Evolutionary conservation across 441 rosid species (phyloP), one percentile per base, ranked within the genome.

Genomic region (Eruca vesicaria): DNA sequence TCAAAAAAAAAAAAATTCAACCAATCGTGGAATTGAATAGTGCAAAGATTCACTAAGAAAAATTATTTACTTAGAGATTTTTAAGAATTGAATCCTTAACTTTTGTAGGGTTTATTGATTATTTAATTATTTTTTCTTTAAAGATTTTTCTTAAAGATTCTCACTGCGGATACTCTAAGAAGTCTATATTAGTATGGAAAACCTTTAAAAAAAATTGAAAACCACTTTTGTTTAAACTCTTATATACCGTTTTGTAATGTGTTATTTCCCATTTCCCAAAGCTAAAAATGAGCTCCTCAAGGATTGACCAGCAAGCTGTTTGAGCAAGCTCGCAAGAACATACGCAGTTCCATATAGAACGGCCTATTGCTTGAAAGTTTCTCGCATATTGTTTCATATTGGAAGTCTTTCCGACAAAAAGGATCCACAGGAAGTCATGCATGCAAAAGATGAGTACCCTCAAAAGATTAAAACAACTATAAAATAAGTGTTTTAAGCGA

Each of bases 261-360:
- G 79, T 68, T 90, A 68, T 66, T 94, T 1, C 79, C 72, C 7
- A 68, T 66, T 94, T 1, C 79, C 72, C 7, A 85, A 84, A 82
- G 88, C 87, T 18, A 83, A 95, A 65, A 86, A 85, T 74, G 83
- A 86, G 83, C 92, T 95, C 32, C 80, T 95, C 69, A 85, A 7
- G 83, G 85, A 84, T 91, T 69, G 95, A 93, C 82, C 91, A 93
- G 79, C 99, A 87, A 75, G 82, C 86, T 95, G 38, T 85, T 93
- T 80, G 97, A 91, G 87, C 97, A 88, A 85, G 97, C 98, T 78
- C 94, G 93, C 29, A 95, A 89, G 85, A 90, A 90, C 80, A 86
- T 93, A 91, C 90, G 89, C 72, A 91, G 98, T 69, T 95, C 99
- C 41, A 87, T 96, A 82, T 95, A 98, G 81, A 87, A 89, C 66